These are phyloP conservation scores for Citrus cavaleriei DNA, from an alignment of 345 rosid genomes.

Conservation along the genomic window DNA sequence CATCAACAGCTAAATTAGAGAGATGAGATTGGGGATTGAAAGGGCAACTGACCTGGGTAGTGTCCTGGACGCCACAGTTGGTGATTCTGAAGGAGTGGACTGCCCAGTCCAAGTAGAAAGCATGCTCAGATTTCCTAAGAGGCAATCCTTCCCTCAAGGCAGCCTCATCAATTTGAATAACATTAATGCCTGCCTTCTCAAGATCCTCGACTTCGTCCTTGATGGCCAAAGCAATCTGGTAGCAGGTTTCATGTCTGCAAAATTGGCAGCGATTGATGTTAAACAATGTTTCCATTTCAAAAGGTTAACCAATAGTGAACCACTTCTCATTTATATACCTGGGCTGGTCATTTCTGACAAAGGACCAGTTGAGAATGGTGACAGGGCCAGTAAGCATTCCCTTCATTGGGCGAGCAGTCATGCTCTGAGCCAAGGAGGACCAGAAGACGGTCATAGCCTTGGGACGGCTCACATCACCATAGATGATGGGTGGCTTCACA, in stretches of 20 bases:
- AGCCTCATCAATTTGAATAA: conserved; percentile 98
- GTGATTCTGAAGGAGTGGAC: conserved; percentile 99
- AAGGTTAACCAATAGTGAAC: neutral
- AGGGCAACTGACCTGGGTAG: conserved; percentile 65
- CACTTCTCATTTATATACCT: conserved; percentile 42
- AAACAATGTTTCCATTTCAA: neutral
- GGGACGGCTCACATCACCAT: conserved; percentile 99
- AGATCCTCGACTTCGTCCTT: conserved; percentile 98
- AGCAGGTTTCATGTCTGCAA: conserved; percentile 84
- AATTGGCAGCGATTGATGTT: neutral
- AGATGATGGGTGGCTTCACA: conserved; percentile 96
- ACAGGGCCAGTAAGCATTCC: conserved; percentile 99
- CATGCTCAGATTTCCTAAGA: conserved; percentile 94
- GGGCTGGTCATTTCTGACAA: conserved; percentile 95
- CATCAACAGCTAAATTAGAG: neutral
- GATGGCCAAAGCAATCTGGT: conserved; percentile 96
- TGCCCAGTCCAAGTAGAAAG: conserved; percentile 98
- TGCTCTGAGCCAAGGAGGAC: conserved; percentile 93
- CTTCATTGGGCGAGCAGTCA: conserved; percentile 97
- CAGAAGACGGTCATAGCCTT: conserved; percentile 97
- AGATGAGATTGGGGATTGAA: neutral
- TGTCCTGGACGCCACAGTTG: conserved; percentile 79
- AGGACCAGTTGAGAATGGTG: conserved; percentile 98
- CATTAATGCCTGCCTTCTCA: conserved; percentile 81
- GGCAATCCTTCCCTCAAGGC: conserved; percentile 97